These are phyloP conservation scores for Phytophthora uliginosa DNA, from an alignment of 352 stramenopile species.

Conservation along the genomic window DNA sequence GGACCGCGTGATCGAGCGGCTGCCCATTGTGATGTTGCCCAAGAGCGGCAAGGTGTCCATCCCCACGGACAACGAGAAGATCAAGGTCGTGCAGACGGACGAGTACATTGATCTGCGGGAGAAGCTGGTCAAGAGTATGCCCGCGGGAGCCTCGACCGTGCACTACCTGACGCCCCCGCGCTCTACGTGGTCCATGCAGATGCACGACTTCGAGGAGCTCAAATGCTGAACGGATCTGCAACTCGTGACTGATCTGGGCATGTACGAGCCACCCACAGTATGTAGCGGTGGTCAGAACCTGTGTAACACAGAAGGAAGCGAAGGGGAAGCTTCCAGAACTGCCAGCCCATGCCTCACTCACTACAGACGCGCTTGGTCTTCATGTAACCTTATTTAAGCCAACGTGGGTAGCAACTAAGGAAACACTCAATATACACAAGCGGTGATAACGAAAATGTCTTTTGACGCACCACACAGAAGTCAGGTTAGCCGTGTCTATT, in stretches of 20 bases:
- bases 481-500: constrained; percentile 27
- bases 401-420: constrained; percentile 11
- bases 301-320: constrained; percentile 19
- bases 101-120: constrained; percentile 76
- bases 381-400: constrained; percentile 49
- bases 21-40: constrained; percentile 80
- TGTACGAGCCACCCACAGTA: constrained; percentile 14
- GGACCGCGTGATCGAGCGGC: constrained; percentile 62
- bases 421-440: constrained; percentile 17
- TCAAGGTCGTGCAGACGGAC: constrained; percentile 73
- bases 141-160: constrained; percentile 22
- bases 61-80: constrained; percentile 82
- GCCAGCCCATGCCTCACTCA: neutral
- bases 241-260: neutral
- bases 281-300: constrained; percentile 12
- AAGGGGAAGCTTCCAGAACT: constrained; percentile 25
- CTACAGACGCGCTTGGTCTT: constrained; percentile 21
- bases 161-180: constrained; percentile 79
- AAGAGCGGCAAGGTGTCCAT: constrained; percentile 73
- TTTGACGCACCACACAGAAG: neutral
- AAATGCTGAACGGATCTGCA: constrained; percentile 44
- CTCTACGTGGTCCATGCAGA: constrained; percentile 89
- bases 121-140: constrained; percentile 62
- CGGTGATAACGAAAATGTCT: neutral
- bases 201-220: constrained; percentile 77